Conservation (phyloP, 1,284 basidiomycete genomes). For the Takashimella koratensis region DNA sequence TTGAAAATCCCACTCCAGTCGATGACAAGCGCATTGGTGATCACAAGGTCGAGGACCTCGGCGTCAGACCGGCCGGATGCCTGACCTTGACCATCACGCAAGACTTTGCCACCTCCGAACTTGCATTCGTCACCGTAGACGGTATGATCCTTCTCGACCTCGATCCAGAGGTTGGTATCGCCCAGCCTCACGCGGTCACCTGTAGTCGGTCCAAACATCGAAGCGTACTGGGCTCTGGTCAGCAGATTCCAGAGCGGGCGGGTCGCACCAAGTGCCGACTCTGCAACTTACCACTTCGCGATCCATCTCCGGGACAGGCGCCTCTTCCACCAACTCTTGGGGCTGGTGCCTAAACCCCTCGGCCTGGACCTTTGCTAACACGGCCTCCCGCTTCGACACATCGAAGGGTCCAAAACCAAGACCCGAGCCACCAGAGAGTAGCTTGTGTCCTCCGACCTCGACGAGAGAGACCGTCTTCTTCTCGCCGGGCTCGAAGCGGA, state of each 20-base stretch:
- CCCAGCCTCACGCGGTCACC: conserved; percentile 86
- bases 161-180: conserved; percentile 87
- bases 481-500: conserved; percentile 95
- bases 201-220: conserved; percentile 91
- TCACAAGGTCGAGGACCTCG: conserved; percentile 81
- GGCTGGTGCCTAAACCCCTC: conserved; percentile 42
- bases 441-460: conserved; percentile 66
- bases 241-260: neutral
- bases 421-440: conserved; percentile 76
- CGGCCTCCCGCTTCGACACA: conserved; percentile 23
- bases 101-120: conserved; percentile 92
- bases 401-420: conserved; percentile 60
- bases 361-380: conserved; percentile 18
- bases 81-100: conserved; percentile 97
- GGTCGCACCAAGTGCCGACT: too few species aligned
- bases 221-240: conserved; percentile 58
- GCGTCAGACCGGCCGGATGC: conserved; percentile 66
- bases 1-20: conserved; percentile 97
- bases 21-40: conserved; percentile 90
- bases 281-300: conserved; percentile 44
- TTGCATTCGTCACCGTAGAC: conserved; percentile 85
- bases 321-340: conserved; percentile 33
- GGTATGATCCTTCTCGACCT: conserved; percentile 79
- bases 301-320: conserved; percentile 37
- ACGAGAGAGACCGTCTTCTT: conserved; percentile 78